Evolutionary conservation across 805 yeast species (phyloP), one percentile per base, ranked within the genome.

Genomic region (Myxozyma monticola): DNA sequence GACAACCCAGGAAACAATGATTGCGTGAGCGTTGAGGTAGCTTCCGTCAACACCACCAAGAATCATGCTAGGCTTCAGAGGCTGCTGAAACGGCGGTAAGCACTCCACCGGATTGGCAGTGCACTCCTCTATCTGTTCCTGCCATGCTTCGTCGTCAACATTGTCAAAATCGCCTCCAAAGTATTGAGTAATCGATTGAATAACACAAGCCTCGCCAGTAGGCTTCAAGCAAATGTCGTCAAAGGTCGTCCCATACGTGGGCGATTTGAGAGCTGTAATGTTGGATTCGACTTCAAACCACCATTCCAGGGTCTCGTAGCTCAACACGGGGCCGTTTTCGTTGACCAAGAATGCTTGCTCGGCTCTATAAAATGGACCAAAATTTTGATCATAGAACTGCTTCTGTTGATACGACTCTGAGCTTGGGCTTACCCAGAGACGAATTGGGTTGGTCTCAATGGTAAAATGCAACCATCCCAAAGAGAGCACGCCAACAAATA

Each of bases 331-430:
- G 0, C 87, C 88, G 2, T 85, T 74, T 18, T 80, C 80, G 59
- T 83, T 83, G 2, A 83, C 79, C 5, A 91, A 71, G 57, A 87
- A 86, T 0, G 88, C 70, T 68, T 91, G 98, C 62, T 88, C 91
- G 3, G 88, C 80, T 60, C 97, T 75, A 70, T 85, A 93, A 72
- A 93, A 91, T 33, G 95, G 96, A 0, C 97, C 96, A 68, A 91
- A 91, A 54, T 81, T 79, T 18, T 76, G 75, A 65, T 93, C 96
- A 64, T 81, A 91, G 59, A 73, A 81, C 47, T 74, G 70, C 61
- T 83, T 82, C 61, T 91, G 84, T 36, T 76, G 70, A 46, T 75
- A 83, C 10, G 89, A 88, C 2, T 78, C 80, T 8, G 93, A 85
- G 18, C 71, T 63, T 2, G 90, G 82, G 58, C 93, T 84, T 0